Conservation (phyloP, 345 rosid species). For the Alliaria petiolata region DNA sequence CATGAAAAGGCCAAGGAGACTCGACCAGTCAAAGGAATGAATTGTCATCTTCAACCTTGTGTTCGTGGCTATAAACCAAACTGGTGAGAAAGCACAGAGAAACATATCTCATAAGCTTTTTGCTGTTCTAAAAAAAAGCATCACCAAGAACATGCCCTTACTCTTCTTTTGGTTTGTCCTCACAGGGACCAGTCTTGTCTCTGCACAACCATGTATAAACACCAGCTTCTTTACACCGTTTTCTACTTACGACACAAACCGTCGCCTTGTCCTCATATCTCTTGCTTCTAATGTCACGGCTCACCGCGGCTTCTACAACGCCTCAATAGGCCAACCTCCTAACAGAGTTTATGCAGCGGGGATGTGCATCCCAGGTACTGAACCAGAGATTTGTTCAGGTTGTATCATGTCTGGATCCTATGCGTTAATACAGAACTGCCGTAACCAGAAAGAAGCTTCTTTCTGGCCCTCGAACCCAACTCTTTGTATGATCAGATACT, state of each 20-base stretch:
- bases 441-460: neutral
- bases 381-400: neutral
- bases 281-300: neutral
- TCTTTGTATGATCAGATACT: constrained; percentile 33
- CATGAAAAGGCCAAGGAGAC: too few species aligned
- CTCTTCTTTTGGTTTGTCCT: neutral
- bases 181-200: neutral
- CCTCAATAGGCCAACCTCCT: neutral
- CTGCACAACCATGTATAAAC: neutral
- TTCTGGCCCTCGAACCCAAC: neutral
- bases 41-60: too few species aligned
- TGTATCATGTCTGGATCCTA: constrained; percentile 18
- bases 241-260: neutral
- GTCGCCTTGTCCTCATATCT: neutral
- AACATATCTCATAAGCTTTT: neutral
- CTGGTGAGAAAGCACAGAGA: too few species aligned
- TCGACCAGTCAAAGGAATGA: too few species aligned
- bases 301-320: neutral
- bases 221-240: neutral
- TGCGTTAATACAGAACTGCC: neutral
- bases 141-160: neutral
- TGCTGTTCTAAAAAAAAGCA: neutral
- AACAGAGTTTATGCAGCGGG: constrained; percentile 23
- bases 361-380: constrained; percentile 8
- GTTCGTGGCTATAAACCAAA: too few species aligned